Percentiles rank a stretch among this genome's conserved stretches.
Evolutionary conservation across 176 grass and related monocot genomes (phyloP).

Genomic region (Otatea glauca): DNA sequence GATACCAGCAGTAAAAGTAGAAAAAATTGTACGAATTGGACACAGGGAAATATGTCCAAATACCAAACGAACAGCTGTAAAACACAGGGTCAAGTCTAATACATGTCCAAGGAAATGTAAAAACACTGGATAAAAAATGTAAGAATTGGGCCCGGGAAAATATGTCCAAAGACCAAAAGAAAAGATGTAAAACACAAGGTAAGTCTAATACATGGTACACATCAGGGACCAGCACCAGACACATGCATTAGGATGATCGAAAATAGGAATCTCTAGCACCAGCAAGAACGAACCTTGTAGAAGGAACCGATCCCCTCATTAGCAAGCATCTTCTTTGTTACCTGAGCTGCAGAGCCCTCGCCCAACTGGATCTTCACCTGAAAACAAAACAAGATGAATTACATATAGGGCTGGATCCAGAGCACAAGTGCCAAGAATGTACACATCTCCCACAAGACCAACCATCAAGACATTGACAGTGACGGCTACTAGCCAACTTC

Average conservation of each 20-base stretch:
- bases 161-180: neutral
- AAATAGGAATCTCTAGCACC: neutral
- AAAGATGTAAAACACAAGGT: neutral
- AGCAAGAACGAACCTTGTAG: conserved; percentile 68
- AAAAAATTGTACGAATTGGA: neutral
- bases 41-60: neutral
- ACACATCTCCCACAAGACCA: conserved; percentile 9
- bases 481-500: conserved; percentile 24
- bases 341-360: conserved; percentile 80
- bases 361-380: conserved; percentile 98
- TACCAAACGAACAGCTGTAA: neutral
- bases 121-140: neutral
- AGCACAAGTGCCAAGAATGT: neutral
- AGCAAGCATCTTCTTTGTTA: conserved; percentile 87
- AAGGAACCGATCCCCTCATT: conserved; percentile 74
- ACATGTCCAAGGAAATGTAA: neutral
- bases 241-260: neutral
- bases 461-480: conserved; percentile 25
- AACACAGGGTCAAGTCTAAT: conserved; percentile 5
- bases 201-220: neutral
- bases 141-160: neutral
- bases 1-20: neutral
- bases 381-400: conserved; percentile 34
- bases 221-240: neutral
- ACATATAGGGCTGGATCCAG: neutral